phyloP scores from a whole-genome alignment of 345 rosid genomes.

The Carallia brachiata region DNA sequence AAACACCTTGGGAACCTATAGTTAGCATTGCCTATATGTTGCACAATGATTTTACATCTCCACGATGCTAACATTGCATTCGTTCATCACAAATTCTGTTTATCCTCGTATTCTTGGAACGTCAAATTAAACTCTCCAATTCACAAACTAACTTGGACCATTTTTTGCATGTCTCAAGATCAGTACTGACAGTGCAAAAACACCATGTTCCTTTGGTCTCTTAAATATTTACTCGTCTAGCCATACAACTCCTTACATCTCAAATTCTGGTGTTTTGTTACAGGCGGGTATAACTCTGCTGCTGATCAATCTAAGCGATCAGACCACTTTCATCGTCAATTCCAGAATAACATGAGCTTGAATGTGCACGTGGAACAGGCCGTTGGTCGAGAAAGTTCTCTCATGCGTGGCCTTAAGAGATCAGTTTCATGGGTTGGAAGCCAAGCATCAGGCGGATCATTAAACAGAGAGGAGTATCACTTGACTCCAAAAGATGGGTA shows the following conservation, averaged over 20 bases:
- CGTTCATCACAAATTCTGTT: no score
- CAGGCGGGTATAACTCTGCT: conserved; percentile 84
- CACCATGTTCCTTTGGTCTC: no score
- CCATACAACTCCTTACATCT: not conserved
- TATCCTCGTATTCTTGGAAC: no score
- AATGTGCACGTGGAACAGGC: conserved; percentile 21
- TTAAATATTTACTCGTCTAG: not conserved
- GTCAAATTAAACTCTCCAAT: no score
- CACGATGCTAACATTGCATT: no score
- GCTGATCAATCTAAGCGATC: conserved; percentile 73
- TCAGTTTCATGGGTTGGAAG: conserved; percentile 61
- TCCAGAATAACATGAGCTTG: conserved; percentile 45
- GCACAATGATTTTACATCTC: no score
- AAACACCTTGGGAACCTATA: no score
- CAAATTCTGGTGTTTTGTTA: conserved; percentile 3
- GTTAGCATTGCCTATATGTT: no score
- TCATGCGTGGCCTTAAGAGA: conserved; percentile 50
- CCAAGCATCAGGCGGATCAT: conserved; percentile 37
- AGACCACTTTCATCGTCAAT: conserved; percentile 46
- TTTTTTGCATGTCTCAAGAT: no score
- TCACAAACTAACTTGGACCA: no score
- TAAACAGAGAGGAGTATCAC: conserved; percentile 83
- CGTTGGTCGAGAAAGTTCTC: conserved; percentile 25
- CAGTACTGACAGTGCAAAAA: no score
- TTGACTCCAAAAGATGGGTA: conserved; percentile 69